phyloP scores from a whole-genome alignment of 2,329 filamentous ascomycete genomes.

The Shiraia bambusicola region DNA sequence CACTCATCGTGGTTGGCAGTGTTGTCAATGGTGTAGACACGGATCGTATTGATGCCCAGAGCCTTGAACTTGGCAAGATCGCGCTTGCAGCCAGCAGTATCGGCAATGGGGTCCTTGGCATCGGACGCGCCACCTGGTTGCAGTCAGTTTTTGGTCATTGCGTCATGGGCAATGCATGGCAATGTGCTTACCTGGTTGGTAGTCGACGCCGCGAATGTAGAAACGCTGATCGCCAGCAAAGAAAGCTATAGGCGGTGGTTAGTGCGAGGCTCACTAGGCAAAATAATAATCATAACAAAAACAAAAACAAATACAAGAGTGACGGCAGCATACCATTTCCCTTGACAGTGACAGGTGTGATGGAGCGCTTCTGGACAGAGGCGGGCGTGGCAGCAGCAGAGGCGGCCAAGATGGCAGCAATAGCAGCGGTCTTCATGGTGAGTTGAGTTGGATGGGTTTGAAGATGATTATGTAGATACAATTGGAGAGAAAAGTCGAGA shows the following conservation, averaged over 20 bases:
- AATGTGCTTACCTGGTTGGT: slow-evolving; percentile 55
- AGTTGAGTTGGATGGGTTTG: slow-evolving; percentile 7
- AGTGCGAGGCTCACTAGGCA: slow-evolving; percentile 17
- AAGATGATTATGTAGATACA: slow-evolving; percentile 13
- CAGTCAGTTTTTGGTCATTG: slow-evolving; percentile 12
- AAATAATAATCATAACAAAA: too few species aligned
- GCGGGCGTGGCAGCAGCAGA: slow-evolving; percentile 49
- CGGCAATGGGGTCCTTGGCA: slow-evolving; percentile 72
- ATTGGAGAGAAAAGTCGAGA: slow-evolving; percentile 4
- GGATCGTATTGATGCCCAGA: slow-evolving; percentile 85
- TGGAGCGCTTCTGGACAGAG: slow-evolving; percentile 42
- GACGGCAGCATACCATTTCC: slow-evolving; percentile 55
- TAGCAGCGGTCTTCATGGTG: slow-evolving; percentile 56
- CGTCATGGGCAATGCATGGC: too few species aligned
- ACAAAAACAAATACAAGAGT: too few species aligned
- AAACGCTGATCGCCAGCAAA: slow-evolving; percentile 63
- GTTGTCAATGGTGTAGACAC: slow-evolving; percentile 93
- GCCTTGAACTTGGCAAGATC: slow-evolving; percentile 82
- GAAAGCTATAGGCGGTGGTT: slow-evolving; percentile 51
- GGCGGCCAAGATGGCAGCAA: slow-evolving; percentile 51
- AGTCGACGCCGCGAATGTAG: slow-evolving; percentile 65
- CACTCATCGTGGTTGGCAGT: slow-evolving; percentile 76
- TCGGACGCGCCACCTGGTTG: slow-evolving; percentile 59
- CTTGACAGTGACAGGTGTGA: slow-evolving; percentile 62
- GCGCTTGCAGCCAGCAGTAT: slow-evolving; percentile 69